phyloP scores from a whole-genome alignment of 495 filamentous ascomycete species.

The Hypoxylon subgilvum region DNA sequence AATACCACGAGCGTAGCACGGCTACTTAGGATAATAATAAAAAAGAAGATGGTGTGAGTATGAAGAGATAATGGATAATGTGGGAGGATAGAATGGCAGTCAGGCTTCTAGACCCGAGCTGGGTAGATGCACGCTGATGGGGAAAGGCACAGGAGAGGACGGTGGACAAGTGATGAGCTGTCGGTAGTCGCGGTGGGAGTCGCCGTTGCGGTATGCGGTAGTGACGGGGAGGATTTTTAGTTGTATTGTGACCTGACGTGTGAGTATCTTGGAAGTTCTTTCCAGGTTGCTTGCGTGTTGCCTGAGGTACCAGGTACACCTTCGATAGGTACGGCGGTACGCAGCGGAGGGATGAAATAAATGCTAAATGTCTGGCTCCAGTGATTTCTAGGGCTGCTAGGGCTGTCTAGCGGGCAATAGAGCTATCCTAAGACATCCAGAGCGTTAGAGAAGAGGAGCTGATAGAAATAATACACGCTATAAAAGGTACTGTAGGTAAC shows the following conservation, averaged over 20 bases:
- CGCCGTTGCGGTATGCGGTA: conserved; percentile 27
- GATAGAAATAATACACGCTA: conserved; percentile 15
- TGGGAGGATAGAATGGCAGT: conserved; percentile 21
- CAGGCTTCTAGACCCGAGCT: conserved; percentile 36
- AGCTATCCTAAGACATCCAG: conserved; percentile 19
- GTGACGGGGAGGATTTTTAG: conserved; percentile 18
- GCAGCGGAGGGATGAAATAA: neutral
- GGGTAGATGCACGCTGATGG: conserved; percentile 29
- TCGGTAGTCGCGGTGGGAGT: conserved; percentile 38
- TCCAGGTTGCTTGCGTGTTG: conserved; percentile 21
- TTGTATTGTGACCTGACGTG: conserved; percentile 23
- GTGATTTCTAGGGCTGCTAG: conserved; percentile 20
- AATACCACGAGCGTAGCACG: too few relatives aligned
- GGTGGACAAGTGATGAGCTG: conserved; percentile 31
- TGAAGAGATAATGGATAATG: conserved; percentile 20
- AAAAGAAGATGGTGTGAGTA: conserved; percentile 27
- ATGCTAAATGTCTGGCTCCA: neutral
- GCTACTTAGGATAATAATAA: too few relatives aligned
- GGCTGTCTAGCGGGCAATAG: conserved; percentile 30
- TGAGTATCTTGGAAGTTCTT: conserved; percentile 32
- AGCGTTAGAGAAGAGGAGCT: conserved; percentile 18
- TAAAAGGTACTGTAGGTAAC: neutral
- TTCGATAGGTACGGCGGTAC: conserved; percentile 18
- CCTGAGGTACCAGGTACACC: conserved; percentile 31
- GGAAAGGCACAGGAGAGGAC: too few relatives aligned